Conservation (phyloP, 306 rosid genomes). For the Macrotyloma uniflorum region DNA sequence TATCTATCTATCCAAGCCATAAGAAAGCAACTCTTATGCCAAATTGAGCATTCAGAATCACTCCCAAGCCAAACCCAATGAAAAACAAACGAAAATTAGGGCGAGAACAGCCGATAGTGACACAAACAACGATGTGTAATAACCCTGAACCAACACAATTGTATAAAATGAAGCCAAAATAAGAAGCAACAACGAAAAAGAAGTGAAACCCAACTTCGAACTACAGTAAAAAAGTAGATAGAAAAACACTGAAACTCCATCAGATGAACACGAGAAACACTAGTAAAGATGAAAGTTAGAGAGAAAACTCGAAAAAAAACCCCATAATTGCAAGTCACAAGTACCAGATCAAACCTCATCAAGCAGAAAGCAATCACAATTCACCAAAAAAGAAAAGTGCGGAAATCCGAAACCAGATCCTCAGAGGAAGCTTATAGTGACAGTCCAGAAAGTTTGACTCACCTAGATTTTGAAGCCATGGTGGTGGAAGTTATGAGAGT, state of each 20-base stretch:
- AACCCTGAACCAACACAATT: neutral
- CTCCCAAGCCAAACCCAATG: constrained; percentile 14
- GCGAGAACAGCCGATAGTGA: constrained; percentile 13
- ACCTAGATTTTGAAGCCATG: constrained; percentile 94
- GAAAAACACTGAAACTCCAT: neutral
- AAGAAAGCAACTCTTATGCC: neutral
- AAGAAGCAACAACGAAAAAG: constrained; percentile 5
- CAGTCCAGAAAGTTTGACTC: constrained; percentile 17
- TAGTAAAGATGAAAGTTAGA: neutral
- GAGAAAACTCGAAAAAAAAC: neutral
- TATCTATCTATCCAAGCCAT: neutral
- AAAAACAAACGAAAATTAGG: neutral
- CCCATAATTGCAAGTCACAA: constrained; percentile 9
- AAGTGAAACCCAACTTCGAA: constrained; percentile 34
- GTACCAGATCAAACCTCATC: constrained; percentile 52
- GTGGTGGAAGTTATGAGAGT: constrained; percentile 22
- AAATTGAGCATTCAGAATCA: constrained; percentile 18
- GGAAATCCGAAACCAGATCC: constrained; percentile 56
- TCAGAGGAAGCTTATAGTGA: neutral
- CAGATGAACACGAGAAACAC: neutral
- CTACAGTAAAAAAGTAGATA: neutral
- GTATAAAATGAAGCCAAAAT: neutral
- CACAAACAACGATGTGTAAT: constrained; percentile 25
- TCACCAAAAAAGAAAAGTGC: neutral
- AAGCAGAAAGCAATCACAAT: constrained; percentile 12